A percentile compares a stretch with the other conserved stretches of the same genome.
phyloP scores from a whole-genome alignment of 768 basidiomycete species.

The Butyriboletus loyo region DNA sequence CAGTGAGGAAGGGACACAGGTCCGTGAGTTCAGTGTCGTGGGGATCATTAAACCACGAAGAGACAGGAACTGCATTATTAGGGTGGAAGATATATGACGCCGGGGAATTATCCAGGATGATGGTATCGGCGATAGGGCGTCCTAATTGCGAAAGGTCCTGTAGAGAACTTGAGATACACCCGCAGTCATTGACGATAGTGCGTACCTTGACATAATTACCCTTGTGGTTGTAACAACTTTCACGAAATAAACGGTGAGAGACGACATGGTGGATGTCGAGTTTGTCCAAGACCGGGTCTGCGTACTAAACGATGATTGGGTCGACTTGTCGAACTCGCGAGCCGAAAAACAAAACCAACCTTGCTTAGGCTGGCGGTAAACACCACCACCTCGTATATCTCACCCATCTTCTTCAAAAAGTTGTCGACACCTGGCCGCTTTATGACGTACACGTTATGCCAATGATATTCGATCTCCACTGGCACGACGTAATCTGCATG shows the following conservation, averaged over 20 bases:
- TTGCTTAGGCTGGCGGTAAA: constrained; percentile 98
- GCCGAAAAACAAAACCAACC: constrained; percentile 43
- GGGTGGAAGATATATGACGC: constrained; percentile 99
- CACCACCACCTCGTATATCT: constrained; percentile 96
- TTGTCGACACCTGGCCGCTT: constrained; percentile 98
- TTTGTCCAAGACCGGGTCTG: constrained; percentile 97
- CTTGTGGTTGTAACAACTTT: constrained; percentile 98
- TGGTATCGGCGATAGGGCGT: constrained; percentile 87
- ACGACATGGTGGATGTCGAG: constrained; percentile 92
- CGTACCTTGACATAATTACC: constrained; percentile 98
- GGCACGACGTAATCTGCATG: constrained; percentile 98
- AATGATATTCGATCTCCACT: constrained; percentile 97
- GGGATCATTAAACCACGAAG: constrained; percentile 99
- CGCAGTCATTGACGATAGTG: not conserved
- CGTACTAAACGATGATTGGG: constrained; percentile 60
- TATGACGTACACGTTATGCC: constrained; percentile 98
- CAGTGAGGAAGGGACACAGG: constrained; percentile 89
- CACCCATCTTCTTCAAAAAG: constrained; percentile 97
- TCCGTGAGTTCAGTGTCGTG: constrained; percentile 98
- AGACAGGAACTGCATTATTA: constrained; percentile 98
- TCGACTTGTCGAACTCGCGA: not conserved
- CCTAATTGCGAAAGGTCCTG: constrained; percentile 98
- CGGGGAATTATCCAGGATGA: constrained; percentile 98
- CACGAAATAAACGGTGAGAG: constrained; percentile 90
- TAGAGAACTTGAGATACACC: constrained; percentile 2